Percentiles rank a stretch among this genome's conserved stretches.
Evolutionary conservation across 768 basidiomycete species (phyloP).

Genomic region (Hericium coralloides): DNA sequence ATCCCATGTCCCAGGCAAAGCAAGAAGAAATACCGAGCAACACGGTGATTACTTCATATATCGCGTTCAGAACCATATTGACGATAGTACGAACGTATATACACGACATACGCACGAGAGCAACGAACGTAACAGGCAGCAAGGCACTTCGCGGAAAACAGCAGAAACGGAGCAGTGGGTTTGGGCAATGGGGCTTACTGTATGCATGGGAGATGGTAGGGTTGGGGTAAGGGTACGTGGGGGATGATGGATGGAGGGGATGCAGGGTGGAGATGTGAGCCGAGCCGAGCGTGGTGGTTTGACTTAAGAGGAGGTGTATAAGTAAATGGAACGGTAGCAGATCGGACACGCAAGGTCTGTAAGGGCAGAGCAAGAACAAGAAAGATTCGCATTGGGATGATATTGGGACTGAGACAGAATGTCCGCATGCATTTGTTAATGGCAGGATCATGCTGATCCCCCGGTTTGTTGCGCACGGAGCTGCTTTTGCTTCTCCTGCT

Average conservation of each 20-base stretch:
- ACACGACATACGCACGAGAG: not conserved
- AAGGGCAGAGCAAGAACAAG: not conserved
- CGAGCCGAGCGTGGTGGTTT: not conserved
- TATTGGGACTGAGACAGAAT: no score
- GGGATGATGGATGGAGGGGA: not conserved
- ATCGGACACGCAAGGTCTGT: not conserved
- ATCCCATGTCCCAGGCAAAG: no score
- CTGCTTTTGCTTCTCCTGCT: conserved; percentile 88
- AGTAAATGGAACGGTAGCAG: not conserved
- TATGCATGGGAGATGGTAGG: not conserved
- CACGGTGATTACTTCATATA: no score
- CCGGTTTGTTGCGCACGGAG: conserved; percentile 24
- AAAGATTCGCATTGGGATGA: not conserved
- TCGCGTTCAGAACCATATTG: not conserved
- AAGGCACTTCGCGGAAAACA: not conserved
- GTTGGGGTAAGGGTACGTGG: not conserved
- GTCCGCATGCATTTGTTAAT: not conserved
- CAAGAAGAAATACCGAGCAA: no score
- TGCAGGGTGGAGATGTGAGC: not conserved
- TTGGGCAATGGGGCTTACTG: not conserved
- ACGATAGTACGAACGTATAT: not conserved
- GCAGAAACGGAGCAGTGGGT: not conserved
- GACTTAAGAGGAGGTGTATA: not conserved
- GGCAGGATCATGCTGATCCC: not conserved
- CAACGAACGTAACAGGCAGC: not conserved